Evolutionary conservation across 768 basidiomycete genomes (phyloP).

Genomic region (Hebeloma cylindrosporum): DNA sequence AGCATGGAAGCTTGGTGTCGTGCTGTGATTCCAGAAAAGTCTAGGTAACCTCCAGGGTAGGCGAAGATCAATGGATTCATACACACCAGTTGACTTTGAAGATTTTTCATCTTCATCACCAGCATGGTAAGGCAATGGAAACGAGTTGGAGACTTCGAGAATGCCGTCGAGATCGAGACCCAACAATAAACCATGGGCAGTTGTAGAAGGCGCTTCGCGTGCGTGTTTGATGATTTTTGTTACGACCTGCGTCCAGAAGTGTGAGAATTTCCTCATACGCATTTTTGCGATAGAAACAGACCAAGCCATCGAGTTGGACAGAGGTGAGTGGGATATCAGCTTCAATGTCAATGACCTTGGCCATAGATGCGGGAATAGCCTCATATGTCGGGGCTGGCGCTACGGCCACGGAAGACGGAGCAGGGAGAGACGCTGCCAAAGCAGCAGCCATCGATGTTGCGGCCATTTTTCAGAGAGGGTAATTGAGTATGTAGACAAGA

Average conservation of each 20-base stretch:
- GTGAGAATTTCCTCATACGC: slow-evolving; percentile 4
- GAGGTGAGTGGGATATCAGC: slow-evolving; percentile 77
- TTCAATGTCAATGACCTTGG: slow-evolving; percentile 91
- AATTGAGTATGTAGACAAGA: slow-evolving; percentile 4
- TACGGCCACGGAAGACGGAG: slow-evolving; percentile 57
- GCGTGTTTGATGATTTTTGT: slow-evolving; percentile 94
- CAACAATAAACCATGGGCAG: slow-evolving; percentile 81
- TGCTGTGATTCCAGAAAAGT: slow-evolving; percentile 38
- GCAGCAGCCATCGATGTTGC: slow-evolving; percentile 91
- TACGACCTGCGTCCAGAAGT: slow-evolving; percentile 60
- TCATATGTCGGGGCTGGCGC: slow-evolving; percentile 74
- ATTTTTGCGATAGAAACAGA: slow-evolving; percentile 42
- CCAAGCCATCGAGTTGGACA: slow-evolving; percentile 87
- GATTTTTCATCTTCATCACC: slow-evolving; percentile 83
- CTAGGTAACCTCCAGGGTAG: background rate
- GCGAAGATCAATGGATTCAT: slow-evolving; percentile 12
- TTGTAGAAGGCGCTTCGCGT: slow-evolving; percentile 70
- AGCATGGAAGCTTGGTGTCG: slow-evolving; percentile 86
- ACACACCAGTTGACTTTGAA: slow-evolving; percentile 70
- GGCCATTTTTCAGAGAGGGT: slow-evolving; percentile 44
- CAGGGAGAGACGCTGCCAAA: slow-evolving; percentile 80
- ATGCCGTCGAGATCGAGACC: slow-evolving; percentile 91
- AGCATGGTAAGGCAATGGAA: slow-evolving; percentile 73
- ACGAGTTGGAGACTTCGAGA: slow-evolving; percentile 89
- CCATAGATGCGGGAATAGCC: slow-evolving; percentile 89